Base-by-base conservation (phyloP, 2,329 filamentous ascomycete genomes). In the Orbilia brochopaga region DNA sequence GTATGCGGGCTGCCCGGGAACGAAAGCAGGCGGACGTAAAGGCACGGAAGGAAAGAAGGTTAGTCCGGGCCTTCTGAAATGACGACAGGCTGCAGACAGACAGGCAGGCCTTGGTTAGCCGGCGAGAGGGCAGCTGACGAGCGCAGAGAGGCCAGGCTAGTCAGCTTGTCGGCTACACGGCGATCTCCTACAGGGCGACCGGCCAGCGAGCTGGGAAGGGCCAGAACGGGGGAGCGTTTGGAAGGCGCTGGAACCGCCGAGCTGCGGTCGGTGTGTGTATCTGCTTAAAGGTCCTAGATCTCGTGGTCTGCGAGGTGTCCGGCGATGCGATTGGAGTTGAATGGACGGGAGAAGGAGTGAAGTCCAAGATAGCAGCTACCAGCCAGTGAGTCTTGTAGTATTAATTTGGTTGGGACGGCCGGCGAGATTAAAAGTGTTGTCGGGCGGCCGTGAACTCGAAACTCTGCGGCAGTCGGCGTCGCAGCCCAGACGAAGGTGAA, bases 21-120 rank as follows among this genome's bases (percentile, higher is more conserved):
- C 51, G 51, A 56, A 11, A 40, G 37, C 24, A 32, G 30, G 8
- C n/a, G 32, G 59, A 15, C 37, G 52, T 54, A 42, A 59, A 23
- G 46, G 42, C 46, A 35, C 32, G 59, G n/a, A 37, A 63, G 58
- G 65, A 69, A 57, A 58, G 65, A 62, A 61, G 57, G 56, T 42
- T 42, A 52, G 54, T 46, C 17, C 37, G 55, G 27, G 27, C 27
- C 27, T 54, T 37, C 24, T 19, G 24, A 30, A 60, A 65, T 65
- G 67, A 72, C 67, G 67, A 72, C 67, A 72, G 64, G 64, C 55
- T 72, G 67, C 67, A 72, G 59, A 56, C 40, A 44, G 52, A 30
- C 32, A 23, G 37, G 42, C 48, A 51, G 67, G 55, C 67, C 60
- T 65, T 65, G 67, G 52, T 54, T 72, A 65, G 60, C 55, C 67